Evolutionary conservation across 2,329 filamentous ascomycete genomes (phyloP), one percentile per base, ranked within the genome.

Genomic region (Xylaria sp.): DNA sequence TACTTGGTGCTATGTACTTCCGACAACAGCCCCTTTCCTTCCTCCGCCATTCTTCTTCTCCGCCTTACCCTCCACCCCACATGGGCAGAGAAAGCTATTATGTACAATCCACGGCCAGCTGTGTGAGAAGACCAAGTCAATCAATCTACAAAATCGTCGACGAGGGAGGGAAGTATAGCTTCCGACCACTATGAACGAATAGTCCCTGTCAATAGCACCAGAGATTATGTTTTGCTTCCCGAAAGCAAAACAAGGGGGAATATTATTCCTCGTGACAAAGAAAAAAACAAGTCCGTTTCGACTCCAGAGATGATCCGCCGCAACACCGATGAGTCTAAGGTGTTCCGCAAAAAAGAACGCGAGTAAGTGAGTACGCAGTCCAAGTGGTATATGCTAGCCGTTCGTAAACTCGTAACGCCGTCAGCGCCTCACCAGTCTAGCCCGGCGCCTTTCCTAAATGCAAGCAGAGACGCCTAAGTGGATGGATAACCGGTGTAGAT

Each of bases 371-470:
- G 63, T 68, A 68, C 54, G 54, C 41, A 70, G 68, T 55, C 54
- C 66, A 66, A 65, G 69, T 70, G 69, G 64, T 76, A 75, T 76
- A 75, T 74, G 73, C 73, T 70, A 74, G 68, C 72, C 71, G 48
- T 73, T 76, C 76, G 72, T 77, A 75, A 73, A 63, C 70, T 77
- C 76, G 71, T 77, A 74, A 76, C 74, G 74, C 70, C 75, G 70
- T 75, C 66, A 73, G 73, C 61, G 70, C 74, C 74, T 65, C 68
- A 69, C 57, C 73, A 61, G 59, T 70, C 73, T 73, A 74, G 58
- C 71, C 65, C 59, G 70, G 64, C 66, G 50, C 68, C 67, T 52
- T 70, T 63, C 59, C 57, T 54, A 65, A 69, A 70, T 68, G 66
- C 62, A 68, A 66, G 54, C 44, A 72, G 32, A 72, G 65, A 70